These are phyloP conservation scores for Penstemon barbatus DNA, from an alignment of 257 asterid genomes.

Conservation along the genomic window DNA sequence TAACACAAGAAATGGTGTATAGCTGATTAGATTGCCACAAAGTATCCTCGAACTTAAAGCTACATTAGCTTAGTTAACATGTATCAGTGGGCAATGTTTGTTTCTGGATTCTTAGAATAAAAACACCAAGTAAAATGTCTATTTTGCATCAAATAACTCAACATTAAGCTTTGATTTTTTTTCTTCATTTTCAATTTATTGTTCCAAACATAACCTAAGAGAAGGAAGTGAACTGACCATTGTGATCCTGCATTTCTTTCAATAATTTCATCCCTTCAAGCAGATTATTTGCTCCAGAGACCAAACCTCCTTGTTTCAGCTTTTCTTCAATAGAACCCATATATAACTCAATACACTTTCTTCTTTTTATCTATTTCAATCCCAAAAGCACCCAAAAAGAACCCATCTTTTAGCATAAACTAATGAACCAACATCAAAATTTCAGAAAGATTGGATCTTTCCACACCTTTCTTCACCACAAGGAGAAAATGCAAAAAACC, in stretches of 20 bases:
- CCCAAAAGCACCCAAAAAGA: conserved; percentile 29
- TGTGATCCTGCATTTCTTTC: conserved; percentile 84
- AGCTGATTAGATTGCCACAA: no score
- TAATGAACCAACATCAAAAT: neutral
- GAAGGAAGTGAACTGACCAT: conserved; percentile 39
- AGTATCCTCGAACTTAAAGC: no score
- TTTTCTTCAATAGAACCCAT: conserved; percentile 68
- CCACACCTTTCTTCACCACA: neutral
- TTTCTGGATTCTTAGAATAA: no score
- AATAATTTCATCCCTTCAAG: conserved; percentile 77
- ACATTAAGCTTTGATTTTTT: no score
- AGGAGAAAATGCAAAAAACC: neutral
- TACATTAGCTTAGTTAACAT: no score
- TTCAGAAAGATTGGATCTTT: conserved; percentile 27
- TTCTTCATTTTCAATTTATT: no score
- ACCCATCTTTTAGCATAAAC: conserved; percentile 35
- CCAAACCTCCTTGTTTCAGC: conserved; percentile 56
- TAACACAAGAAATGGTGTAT: no score
- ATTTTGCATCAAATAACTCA: no score
- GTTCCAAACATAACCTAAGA: no score
- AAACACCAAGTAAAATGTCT: no score
- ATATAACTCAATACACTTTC: neutral
- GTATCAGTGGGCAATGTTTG: no score
- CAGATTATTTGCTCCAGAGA: conserved; percentile 55
- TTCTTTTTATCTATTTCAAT: conserved; percentile 28